These are phyloP conservation scores for Russula virescens DNA, from an alignment of 768 basidiomycete genomes.

Conservation along the genomic window DNA sequence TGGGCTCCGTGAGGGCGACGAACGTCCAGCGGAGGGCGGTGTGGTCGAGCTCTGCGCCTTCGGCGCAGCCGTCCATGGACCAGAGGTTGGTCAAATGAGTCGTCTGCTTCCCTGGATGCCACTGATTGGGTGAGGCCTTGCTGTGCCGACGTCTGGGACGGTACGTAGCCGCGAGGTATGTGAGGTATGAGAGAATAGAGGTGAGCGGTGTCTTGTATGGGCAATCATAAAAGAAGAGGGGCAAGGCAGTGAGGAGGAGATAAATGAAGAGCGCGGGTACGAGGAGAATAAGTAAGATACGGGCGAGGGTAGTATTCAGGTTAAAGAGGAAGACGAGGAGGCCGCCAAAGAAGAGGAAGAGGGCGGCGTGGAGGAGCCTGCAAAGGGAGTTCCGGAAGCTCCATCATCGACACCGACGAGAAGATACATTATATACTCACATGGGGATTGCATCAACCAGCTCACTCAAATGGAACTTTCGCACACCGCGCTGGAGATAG, in stretches of 20 bases:
- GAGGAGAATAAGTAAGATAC: conserved; percentile 1
- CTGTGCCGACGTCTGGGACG: background rate
- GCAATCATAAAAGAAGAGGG: conserved; percentile 15
- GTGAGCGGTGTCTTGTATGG: conserved; percentile 19
- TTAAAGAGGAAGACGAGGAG: conserved; percentile 15
- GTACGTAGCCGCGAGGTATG: background rate
- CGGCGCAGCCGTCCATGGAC: background rate
- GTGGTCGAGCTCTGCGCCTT: conserved; percentile 15
- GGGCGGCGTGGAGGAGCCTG: conserved; percentile 15
- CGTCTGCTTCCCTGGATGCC: background rate
- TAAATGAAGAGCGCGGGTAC: background rate
- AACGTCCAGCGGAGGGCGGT: conserved; percentile 18
- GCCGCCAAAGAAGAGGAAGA: conserved; percentile 17
- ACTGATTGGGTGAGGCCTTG: background rate
- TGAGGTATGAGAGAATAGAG: conserved; percentile 8
- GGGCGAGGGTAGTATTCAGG: background rate
- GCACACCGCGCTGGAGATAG: conserved; percentile 14
- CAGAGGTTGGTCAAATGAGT: conserved; percentile 3
- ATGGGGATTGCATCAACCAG: conserved; percentile 12
- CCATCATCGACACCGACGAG: background rate
- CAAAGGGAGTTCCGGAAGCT: background rate
- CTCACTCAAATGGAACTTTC: conserved; percentile 12
- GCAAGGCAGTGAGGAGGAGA: conserved; percentile 6
- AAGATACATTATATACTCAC: background rate
- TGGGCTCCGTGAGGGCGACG: conserved; percentile 3